Conservation (phyloP, 306 rosid genomes). For the Malus orientalis region DNA sequence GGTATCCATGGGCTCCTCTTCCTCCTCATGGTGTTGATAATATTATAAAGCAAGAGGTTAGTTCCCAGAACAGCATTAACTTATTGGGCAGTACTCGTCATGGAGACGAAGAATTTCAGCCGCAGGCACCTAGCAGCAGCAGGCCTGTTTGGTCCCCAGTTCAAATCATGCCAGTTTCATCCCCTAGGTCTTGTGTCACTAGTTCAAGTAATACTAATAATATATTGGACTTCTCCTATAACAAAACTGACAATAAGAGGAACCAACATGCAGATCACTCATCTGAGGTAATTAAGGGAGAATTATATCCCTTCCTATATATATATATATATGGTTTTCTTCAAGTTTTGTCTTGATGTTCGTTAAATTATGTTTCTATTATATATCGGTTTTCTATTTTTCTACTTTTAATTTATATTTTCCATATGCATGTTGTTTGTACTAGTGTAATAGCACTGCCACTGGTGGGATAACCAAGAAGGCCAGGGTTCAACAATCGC, state of each 20-base stretch:
- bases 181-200: slow-evolving; percentile 48
- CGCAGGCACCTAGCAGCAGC: background rate
- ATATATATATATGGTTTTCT: background rate
- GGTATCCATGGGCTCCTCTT: slow-evolving; percentile 6
- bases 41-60: slow-evolving; percentile 49
- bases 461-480: slow-evolving; percentile 49
- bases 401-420: background rate
- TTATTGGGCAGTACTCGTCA: slow-evolving; percentile 21
- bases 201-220: slow-evolving; percentile 28
- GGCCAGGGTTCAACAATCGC: slow-evolving; percentile 64
- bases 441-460: slow-evolving; percentile 45
- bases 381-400: background rate
- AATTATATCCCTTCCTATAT: background rate
- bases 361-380: background rate
- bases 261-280: slow-evolving; percentile 35
- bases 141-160: slow-evolving; percentile 37
- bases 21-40: slow-evolving; percentile 16
- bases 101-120: slow-evolving; percentile 33
- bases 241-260: slow-evolving; percentile 28
- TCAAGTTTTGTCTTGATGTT: background rate
- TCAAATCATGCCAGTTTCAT: slow-evolving; percentile 47
- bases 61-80: slow-evolving; percentile 27
- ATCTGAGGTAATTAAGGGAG: slow-evolving; percentile 41
- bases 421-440: background rate
- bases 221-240: slow-evolving; percentile 54